Base-by-base conservation (phyloP, 495 filamentous ascomycete species). In the Aspergillus bridgeri region DNA sequence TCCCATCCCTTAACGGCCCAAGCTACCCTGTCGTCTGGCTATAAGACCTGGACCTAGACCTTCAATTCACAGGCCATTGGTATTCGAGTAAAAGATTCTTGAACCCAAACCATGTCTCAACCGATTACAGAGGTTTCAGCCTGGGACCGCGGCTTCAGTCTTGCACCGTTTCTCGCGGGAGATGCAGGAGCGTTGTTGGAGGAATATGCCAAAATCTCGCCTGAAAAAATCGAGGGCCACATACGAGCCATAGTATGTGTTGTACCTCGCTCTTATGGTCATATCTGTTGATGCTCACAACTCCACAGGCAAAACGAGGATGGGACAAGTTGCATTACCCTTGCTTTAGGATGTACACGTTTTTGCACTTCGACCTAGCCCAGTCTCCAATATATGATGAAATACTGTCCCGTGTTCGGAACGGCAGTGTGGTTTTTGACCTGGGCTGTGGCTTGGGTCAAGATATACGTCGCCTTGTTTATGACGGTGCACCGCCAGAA, bases 311-410 rank as follows among this genome's bases (percentile, higher is more conserved):
- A 4, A 9, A 56, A 8, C 42, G 43, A 6, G 53, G 22, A 8
- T 56, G 43, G 43, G 17, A 7, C 43, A 38, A 48, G 4, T 6
- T 15, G 20, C 38, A 61, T 2, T 76, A 73, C 21, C 74, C 76
- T 2, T 81, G 79, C 57, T 62, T 80, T 46, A 70, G 76, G 15
- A 65, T 54, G 70, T 76, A 64, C 58, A 76, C 45, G 67, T 80
- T 68, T 63, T 73, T 62, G 46, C 64, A 49, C 55, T 79, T 52
- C 50, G 69, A 65, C 18, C 51, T 67, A n/a, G 24, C 15, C 42
- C 52, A 1, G 49, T 66, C 15, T 56, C 74, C 61, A 46, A 59
- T 33, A 7, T 62, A 75, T 25, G 38, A 48, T 4, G 54, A 58
- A 3, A 57, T 75, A 29, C 60, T 70, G 3, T 46, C 33, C 5